Conservation (phyloP, 768 basidiomycete genomes). For the Cubamyces lactineus region DNA sequence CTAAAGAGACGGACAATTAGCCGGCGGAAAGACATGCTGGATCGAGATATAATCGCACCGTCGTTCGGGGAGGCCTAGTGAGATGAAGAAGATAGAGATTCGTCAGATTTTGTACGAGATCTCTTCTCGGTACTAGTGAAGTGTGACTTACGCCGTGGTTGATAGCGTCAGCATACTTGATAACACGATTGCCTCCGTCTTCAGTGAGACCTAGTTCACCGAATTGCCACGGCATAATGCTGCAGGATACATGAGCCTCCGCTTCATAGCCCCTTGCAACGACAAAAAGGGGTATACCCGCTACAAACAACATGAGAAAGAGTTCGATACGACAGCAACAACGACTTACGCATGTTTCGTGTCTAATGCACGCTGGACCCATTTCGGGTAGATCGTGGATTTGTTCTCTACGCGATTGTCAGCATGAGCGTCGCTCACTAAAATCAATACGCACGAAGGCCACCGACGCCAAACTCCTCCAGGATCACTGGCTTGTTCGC, state of each 20-base stretch:
- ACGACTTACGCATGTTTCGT: slow-evolving; percentile 52
- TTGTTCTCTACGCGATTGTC: slow-evolving; percentile 45
- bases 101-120: slow-evolving; percentile 16
- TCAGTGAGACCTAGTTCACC: slow-evolving; percentile 53
- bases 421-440: not conserved
- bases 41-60: slow-evolving; percentile 38
- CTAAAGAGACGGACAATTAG: slow-evolving; percentile 35
- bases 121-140: not conserved
- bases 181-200: slow-evolving; percentile 52
- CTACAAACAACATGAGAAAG: slow-evolving; percentile 5
- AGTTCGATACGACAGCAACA: not conserved
- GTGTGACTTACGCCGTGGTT: slow-evolving; percentile 43
- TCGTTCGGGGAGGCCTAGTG: slow-evolving; percentile 56
- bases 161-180: slow-evolving; percentile 59
- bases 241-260: slow-evolving; percentile 19
- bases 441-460: slow-evolving; percentile 40
- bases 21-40: not conserved
- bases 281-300: slow-evolving; percentile 20
- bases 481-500: slow-evolving; percentile 37
- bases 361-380: slow-evolving; percentile 52
- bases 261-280: not conserved
- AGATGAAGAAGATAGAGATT: not conserved
- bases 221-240: slow-evolving; percentile 66
- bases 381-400: slow-evolving; percentile 50
- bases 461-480: slow-evolving; percentile 40